Conservation (phyloP, 1,139 yeast genomes). For the Yamadazyma songkhlaensis region DNA sequence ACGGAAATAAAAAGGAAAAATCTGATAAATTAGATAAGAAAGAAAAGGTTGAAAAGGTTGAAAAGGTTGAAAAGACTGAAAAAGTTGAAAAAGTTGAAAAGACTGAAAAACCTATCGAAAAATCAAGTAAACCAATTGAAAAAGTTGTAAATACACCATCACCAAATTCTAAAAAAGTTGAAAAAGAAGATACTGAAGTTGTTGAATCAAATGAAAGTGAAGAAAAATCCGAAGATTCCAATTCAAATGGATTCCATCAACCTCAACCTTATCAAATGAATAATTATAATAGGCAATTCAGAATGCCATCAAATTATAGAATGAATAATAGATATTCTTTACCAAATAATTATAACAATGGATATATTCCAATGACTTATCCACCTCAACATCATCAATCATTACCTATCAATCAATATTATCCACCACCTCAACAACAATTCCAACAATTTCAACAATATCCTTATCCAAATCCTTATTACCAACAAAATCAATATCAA, state of each 20-base stretch:
- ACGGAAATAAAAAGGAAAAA: conserved; percentile 2
- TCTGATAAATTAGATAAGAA: background rate
- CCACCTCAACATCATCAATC: conserved; percentile 14
- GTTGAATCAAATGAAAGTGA: conserved; percentile 5
- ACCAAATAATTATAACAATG: conserved; percentile 12
- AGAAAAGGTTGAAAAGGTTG: conserved; percentile 4
- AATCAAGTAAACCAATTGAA: background rate
- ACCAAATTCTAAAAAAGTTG: conserved; percentile 6
- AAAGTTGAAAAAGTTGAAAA: conserved; percentile 6
- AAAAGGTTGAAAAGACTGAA: conserved; percentile 5
- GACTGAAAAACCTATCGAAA: background rate
- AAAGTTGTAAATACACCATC: conserved; percentile 8
- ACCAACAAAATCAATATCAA: conserved; percentile 7
- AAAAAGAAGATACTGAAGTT: background rate
- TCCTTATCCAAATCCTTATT: background rate
- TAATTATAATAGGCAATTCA: conserved; percentile 15
- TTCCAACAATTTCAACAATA: conserved; percentile 28
- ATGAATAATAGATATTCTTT: conserved; percentile 13
- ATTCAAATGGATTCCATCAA: conserved; percentile 7
- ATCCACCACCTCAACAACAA: conserved; percentile 8
- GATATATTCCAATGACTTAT: conserved; percentile 13
- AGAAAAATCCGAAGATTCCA: conserved; percentile 8
- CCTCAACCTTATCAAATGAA: conserved; percentile 9
- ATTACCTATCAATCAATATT: conserved; percentile 14
- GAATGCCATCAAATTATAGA: conserved; percentile 13